Percentiles rank a stretch among this genome's conserved stretches.
Conservation (phyloP, 371 early-diverging fungal species). For the Apophysomyces variabilis region DNA sequence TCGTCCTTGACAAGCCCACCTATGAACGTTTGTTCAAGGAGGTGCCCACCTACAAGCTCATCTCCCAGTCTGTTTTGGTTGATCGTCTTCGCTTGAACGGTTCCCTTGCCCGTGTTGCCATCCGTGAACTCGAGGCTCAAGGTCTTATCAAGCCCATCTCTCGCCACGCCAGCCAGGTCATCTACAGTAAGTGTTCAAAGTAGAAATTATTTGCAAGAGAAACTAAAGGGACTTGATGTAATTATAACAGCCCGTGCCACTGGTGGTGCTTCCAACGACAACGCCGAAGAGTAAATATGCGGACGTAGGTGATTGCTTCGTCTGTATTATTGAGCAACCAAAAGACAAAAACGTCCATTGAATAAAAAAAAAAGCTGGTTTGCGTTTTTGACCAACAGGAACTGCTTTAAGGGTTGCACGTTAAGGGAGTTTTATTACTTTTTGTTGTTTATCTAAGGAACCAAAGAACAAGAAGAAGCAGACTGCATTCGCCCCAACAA, state of each 20-base stretch:
- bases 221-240: background rate
- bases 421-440: too few relatives aligned
- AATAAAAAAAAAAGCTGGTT: background rate
- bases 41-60: constrained; percentile 98
- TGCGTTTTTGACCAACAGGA: too few relatives aligned
- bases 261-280: constrained; percentile 39
- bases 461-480: too few relatives aligned
- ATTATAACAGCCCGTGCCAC: constrained; percentile 45
- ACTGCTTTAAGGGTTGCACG: too few relatives aligned
- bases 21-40: constrained; percentile 97
- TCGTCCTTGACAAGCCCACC: constrained; percentile 90
- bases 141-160: constrained; percentile 93
- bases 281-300: constrained; percentile 14
- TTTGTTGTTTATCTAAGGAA: too few relatives aligned
- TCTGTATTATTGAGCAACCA: background rate
- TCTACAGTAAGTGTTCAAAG: constrained; percentile 75
- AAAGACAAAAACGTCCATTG: background rate
- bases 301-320: background rate
- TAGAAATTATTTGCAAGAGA: background rate
- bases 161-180: constrained; percentile 89
- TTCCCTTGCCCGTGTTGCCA: constrained; percentile 94
- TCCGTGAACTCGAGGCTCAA: constrained; percentile 89
- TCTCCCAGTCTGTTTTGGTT: constrained; percentile 96
- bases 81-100: constrained; percentile 98
- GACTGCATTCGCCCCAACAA: too few relatives aligned